Base-by-base conservation (phyloP, 2,329 filamentous ascomycete genomes). In the Beauveria australis region DNA sequence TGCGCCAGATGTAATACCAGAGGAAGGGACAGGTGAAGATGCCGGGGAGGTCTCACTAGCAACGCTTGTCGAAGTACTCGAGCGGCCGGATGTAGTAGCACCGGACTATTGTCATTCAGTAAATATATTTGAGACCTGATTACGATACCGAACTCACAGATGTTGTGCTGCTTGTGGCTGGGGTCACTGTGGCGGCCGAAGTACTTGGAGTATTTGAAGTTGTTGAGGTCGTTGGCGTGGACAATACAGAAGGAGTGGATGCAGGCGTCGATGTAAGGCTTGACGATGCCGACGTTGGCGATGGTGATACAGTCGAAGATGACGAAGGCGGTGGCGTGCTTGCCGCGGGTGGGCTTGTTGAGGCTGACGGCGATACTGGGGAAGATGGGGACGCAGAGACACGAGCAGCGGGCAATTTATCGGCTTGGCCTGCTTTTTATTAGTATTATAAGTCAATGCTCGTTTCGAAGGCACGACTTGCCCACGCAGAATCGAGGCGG, bases 1-100 rank as follows among this genome's bases (percentile, higher is more conserved):
- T 12, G 76, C 79, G 7, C 74, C 75, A 3, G 73, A 69, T 3
- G 75, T 74, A n/a, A 81, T 70, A 5, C 72, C 75, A 18, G 61
- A 59, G 28, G 64, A 44, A 18, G 57, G 59, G 49, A 55, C 49
- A 19, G 55, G 59, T n/a, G 61, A 28, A 33, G 63, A n/a, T 7
- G 54, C 47, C 8, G 63, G 18, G 5, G 61, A 33, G 9, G 55
- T 53, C 30, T 59, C 60, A 19, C 46, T 43, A 22, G 64, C 53
- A 12, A 54, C 54, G 3, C 63, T 26, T 19, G 48, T 56, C 12
- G 59, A 19, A 30, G 54, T 58, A 30, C 54, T 54, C 16, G 60
- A 41, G 28, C 7, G 48, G 37, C 18, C 40, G 10, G 59, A 43
- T 51, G 46, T 51, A 19, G 55, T 8, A 24, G 40, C 6, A 24